phyloP scores from a whole-genome alignment of 148 eudicot genomes.

The Chenopodium suecicum region DNA sequence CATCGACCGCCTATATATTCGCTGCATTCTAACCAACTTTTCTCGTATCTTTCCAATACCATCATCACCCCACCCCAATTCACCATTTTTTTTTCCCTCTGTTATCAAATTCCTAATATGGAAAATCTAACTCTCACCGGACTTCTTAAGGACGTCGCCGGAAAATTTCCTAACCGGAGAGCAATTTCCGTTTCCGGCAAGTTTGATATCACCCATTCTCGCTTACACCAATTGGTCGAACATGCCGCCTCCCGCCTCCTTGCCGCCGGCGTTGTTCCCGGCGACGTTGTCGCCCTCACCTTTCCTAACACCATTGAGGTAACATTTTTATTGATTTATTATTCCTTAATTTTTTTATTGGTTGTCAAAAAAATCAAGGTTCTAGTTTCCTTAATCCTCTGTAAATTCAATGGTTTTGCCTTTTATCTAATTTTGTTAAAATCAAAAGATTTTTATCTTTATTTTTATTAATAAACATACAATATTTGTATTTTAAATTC shows the following conservation, averaged over 20 bases:
- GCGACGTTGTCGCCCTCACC: constrained; percentile 89
- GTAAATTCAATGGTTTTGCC: too few species aligned
- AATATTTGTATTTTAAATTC: too few species aligned
- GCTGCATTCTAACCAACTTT: neutral
- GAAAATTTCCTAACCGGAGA: constrained; percentile 51
- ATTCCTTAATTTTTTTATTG: too few species aligned
- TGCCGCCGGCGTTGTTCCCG: constrained; percentile 63
- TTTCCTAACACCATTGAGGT: constrained; percentile 93
- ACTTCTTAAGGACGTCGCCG: constrained; percentile 51
- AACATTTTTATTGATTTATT: neutral
- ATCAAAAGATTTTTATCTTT: too few species aligned
- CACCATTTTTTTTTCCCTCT: too few species aligned
- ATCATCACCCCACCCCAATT: neutral
- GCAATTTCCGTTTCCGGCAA: constrained; percentile 75
- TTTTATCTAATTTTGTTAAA: too few species aligned
- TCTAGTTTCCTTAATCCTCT: neutral
- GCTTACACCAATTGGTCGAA: constrained; percentile 48
- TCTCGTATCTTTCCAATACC: constrained; percentile 1
- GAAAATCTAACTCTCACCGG: constrained; percentile 63
- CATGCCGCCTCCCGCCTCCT: constrained; percentile 52
- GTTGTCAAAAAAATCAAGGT: too few species aligned
- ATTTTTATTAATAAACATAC: too few species aligned
- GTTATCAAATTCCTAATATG: constrained; percentile 28
- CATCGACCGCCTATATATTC: constrained; percentile 13
- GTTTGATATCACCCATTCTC: constrained; percentile 55